Conservation (phyloP, 2,329 filamentous ascomycete genomes). For the Stromatinia cepivora region DNA sequence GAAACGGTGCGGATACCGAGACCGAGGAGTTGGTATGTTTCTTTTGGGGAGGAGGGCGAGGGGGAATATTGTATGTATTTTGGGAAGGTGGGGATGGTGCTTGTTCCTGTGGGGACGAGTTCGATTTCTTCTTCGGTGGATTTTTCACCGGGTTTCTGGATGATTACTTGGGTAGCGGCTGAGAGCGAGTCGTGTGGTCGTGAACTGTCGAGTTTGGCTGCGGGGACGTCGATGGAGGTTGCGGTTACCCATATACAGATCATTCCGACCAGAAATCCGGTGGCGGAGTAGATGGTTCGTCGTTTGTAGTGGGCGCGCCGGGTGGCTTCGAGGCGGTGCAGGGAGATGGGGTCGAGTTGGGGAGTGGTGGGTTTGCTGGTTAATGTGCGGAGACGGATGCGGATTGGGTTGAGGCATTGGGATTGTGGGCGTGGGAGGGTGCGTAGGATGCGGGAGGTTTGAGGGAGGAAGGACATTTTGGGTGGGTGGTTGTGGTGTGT, state of each 20-base stretch:
- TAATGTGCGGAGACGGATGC: conserved; percentile 15
- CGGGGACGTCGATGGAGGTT: conserved; percentile 35
- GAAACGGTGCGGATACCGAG: conserved; percentile 87
- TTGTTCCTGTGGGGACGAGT: conserved; percentile 42
- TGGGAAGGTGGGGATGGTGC: conserved; percentile 39
- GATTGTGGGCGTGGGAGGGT: conserved; percentile 32
- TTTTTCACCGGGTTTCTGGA: conserved; percentile 36
- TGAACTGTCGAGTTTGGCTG: conserved; percentile 20
- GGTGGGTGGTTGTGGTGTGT: neutral
- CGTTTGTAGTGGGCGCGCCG: conserved; percentile 38
- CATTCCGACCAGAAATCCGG: conserved; percentile 38
- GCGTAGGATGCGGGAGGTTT: conserved; percentile 36
- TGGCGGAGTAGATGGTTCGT: conserved; percentile 35
- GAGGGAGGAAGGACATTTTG: conserved; percentile 29
- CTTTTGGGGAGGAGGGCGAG: conserved; percentile 75
- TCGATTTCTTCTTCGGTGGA: conserved; percentile 38
- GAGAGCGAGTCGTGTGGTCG: conserved; percentile 41
- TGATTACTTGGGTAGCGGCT: conserved; percentile 39
- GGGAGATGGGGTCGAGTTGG: conserved; percentile 32
- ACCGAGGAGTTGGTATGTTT: conserved; percentile 76
- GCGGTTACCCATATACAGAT: conserved; percentile 40
- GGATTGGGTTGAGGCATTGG: neutral
- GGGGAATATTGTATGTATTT: conserved; percentile 88
- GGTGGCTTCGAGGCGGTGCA: conserved; percentile 36
- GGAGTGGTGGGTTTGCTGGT: conserved; percentile 22